A percentile compares a stretch with the other conserved stretches of the same genome.
Evolutionary conservation across 2,329 filamentous ascomycete genomes (phyloP).

Genomic region (Fusarium hostae): DNA sequence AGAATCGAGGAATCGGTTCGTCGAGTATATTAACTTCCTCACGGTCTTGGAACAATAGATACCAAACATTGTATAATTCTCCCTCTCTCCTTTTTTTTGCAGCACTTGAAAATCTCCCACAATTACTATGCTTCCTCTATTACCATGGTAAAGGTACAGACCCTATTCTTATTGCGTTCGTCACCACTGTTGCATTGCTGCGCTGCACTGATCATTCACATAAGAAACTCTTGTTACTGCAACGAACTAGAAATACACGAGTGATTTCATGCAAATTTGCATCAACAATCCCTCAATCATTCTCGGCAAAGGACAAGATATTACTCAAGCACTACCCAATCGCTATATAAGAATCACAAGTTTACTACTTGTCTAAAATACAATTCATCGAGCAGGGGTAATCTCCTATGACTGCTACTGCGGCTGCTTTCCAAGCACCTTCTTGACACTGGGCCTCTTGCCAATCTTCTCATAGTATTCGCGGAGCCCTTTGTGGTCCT

Average conservation of each 20-base stretch:
- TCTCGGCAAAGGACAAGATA: not conserved
- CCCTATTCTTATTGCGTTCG: not conserved
- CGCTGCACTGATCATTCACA: not conserved
- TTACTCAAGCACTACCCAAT: not conserved
- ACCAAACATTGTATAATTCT: not conserved
- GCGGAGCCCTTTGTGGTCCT: constrained; percentile 46
- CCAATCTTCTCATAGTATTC: constrained; percentile 52
- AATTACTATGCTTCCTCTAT: not conserved
- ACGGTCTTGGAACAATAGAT: not conserved
- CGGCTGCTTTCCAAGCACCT: constrained; percentile 35
- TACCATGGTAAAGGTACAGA: not conserved
- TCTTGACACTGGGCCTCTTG: constrained; percentile 36
- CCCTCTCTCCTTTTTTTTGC: not conserved
- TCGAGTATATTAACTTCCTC: not conserved
- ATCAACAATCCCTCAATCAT: not conserved
- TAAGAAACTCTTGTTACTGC: not conserved
- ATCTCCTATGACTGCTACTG: not conserved
- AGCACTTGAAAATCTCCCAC: not conserved
- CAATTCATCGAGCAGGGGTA: not conserved
- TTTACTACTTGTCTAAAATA: not conserved
- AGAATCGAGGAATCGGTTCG: not conserved
- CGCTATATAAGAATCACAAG: not conserved
- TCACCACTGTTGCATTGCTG: not conserved
- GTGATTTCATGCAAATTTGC: not conserved
- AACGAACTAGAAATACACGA: not conserved